These are phyloP conservation scores for Geotrichum aggregatum DNA, from an alignment of 1,139 yeast species.

Conservation along the genomic window DNA sequence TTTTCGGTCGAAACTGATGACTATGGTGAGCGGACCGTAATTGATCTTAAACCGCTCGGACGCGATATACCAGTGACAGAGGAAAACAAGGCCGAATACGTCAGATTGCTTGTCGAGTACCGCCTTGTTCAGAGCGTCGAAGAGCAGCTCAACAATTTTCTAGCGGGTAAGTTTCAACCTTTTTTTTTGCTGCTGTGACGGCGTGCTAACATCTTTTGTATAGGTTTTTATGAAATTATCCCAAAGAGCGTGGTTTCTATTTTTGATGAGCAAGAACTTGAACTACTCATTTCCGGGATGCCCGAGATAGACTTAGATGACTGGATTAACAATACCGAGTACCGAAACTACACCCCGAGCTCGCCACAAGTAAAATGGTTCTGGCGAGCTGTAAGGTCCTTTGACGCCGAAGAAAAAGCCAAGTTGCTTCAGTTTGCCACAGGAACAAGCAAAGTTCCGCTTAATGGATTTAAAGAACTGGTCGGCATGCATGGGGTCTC, in stretches of 20 bases:
- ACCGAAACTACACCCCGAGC: constrained; percentile 77
- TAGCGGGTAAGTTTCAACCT: constrained; percentile 40
- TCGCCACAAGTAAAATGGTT: constrained; percentile 93
- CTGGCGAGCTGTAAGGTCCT: constrained; percentile 98
- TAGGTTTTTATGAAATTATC: constrained; percentile 85
- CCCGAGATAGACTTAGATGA: constrained; percentile 95
- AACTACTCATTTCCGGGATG: constrained; percentile 84
- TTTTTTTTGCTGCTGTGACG: neutral
- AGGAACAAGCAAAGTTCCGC: constrained; percentile 94
- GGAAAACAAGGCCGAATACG: constrained; percentile 86
- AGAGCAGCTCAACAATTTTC: constrained; percentile 82
- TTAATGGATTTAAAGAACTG: constrained; percentile 86
- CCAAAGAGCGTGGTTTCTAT: constrained; percentile 80
- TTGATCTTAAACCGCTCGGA: constrained; percentile 80
- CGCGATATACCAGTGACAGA: constrained; percentile 82
- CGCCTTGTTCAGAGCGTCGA: constrained; percentile 76
- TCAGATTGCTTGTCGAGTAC: constrained; percentile 78
- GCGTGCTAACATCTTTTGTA: constrained; percentile 17
- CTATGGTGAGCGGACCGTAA: constrained; percentile 79
- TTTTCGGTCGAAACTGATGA: constrained; percentile 93
- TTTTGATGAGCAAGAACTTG: constrained; percentile 94
- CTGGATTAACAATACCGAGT: constrained; percentile 84
- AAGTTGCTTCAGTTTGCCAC: constrained; percentile 92
- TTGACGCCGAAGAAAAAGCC: constrained; percentile 91
- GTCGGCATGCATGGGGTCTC: constrained; percentile 86